Base-by-base conservation (phyloP, 164 flowering plant genomes). In the Kalanchoe fedtschenkoi region DNA sequence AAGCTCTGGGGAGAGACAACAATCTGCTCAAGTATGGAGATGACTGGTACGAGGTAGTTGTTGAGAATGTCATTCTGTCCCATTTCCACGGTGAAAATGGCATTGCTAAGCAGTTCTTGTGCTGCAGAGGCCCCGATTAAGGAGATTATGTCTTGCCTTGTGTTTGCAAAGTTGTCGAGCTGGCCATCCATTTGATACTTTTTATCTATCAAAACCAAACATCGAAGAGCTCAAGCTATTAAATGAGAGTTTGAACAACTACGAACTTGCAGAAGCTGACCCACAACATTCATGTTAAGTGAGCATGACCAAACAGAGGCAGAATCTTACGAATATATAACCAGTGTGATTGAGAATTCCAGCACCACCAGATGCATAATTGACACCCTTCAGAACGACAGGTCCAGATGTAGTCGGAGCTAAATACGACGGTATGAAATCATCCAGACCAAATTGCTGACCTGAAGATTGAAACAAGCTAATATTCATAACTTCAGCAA, bases 41-140 rank as follows among this genome's bases (percentile, higher is more conserved):
- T 0, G 16, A 74, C 64, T 0, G 92, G 90, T 13, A 78, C 59
- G 4, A 83, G 72, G 70, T 82, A 84, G 66, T 85, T 87, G 66
- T 89, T 83, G 68, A 89, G 73, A 74, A 87, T 81, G 64, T 87
- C 95, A 66, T 89, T 89, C 4, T 91, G 76, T 24, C 91, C 97
- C 5, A 85, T 79, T 33, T 84, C 73, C 4, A 85, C 69, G 0
- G 87, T 75, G 72, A 81, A 87, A 13, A 89, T 53, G n/a, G 90
- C 69, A 4, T 29, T 70, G 10, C 57, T 34, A 0, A 87, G 29
- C 32, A 84, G 68, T 33, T 74, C 29, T 38, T 21, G 37, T 13
- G 97, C 76, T 42, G 70, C 85, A 1, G 63, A 17, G 7, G 14
- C 69, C 21, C 91, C 89, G 15, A 81, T 71, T 42, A 54, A 72